These are phyloP conservation scores for Xylaria sp. DNA, from an alignment of 2,329 filamentous ascomycete genomes.

Conservation along the genomic window DNA sequence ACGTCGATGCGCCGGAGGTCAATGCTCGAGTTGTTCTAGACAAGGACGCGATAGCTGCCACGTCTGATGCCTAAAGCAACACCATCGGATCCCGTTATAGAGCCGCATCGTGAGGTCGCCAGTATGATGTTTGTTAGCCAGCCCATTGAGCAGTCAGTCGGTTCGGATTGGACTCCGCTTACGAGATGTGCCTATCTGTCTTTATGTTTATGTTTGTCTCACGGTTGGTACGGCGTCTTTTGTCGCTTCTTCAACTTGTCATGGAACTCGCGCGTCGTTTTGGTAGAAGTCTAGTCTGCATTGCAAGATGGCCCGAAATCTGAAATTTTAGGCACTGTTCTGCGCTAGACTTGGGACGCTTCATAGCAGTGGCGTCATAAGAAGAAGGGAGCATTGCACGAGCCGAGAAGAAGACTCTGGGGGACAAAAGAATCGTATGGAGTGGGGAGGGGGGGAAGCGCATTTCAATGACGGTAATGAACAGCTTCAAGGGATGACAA, in stretches of 20 bases:
- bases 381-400: neutral
- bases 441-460: neutral
- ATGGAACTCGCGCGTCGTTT: neutral
- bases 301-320: neutral
- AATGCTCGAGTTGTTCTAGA: slow-evolving; percentile 24
- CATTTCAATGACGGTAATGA: neutral
- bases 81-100: neutral
- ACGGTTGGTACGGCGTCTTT: neutral
- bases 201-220: neutral
- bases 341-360: neutral
- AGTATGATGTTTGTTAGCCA: neutral
- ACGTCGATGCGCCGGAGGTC: slow-evolving; percentile 31
- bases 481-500: neutral
- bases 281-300: neutral
- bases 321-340: neutral
- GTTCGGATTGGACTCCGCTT: neutral
- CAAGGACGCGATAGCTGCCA: slow-evolving; percentile 6
- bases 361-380: neutral
- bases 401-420: neutral
- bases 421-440: neutral
- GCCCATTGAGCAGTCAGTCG: neutral
- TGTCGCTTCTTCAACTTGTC: neutral
- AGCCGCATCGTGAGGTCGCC: neutral
- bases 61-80: neutral
- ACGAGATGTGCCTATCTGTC: neutral